phyloP scores from a whole-genome alignment of 192 early-diverging fungal genomes.

The Backusella macrospora region DNA sequence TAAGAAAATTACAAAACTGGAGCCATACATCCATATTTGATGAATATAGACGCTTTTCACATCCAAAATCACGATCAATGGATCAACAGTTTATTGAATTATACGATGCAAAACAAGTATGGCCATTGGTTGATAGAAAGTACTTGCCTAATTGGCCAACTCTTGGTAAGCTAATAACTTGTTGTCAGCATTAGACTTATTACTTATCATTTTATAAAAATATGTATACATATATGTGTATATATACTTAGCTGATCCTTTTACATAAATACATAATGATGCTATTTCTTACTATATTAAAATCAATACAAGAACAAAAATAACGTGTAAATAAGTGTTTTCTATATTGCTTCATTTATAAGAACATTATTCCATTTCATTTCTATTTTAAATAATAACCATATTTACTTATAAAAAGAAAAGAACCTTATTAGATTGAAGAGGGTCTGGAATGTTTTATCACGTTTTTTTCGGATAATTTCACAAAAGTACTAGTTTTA shows the following conservation, averaged over 20 bases:
- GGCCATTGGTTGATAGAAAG: slow-evolving; percentile 60
- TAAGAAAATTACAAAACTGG: slow-evolving; percentile 95
- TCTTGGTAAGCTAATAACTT: slow-evolving; percentile 32
- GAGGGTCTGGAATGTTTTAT: slow-evolving; percentile 5
- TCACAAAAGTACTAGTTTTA: no score
- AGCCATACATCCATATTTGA: slow-evolving; percentile 96
- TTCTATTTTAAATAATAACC: background rate
- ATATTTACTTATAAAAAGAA: background rate
- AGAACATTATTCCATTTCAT: background rate
- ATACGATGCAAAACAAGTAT: slow-evolving; percentile 70
- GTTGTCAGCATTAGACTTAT: no score
- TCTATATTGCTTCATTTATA: background rate
- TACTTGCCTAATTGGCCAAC: slow-evolving; percentile 73
- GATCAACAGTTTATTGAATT: slow-evolving; percentile 88
- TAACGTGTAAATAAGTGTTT: slow-evolving; percentile 10
- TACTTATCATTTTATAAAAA: background rate
- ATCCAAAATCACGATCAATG: slow-evolving; percentile 81
- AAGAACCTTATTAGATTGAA: background rate
- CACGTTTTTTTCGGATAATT: background rate
- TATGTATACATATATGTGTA: no score
- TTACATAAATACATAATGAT: slow-evolving; percentile 4
- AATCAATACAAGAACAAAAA: background rate
- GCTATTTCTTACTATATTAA: background rate
- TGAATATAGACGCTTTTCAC: slow-evolving; percentile 92
- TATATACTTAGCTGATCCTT: background rate